Evolutionary conservation across 1,139 yeast genomes (phyloP).

Genomic region (Ogataea hybrid): DNA sequence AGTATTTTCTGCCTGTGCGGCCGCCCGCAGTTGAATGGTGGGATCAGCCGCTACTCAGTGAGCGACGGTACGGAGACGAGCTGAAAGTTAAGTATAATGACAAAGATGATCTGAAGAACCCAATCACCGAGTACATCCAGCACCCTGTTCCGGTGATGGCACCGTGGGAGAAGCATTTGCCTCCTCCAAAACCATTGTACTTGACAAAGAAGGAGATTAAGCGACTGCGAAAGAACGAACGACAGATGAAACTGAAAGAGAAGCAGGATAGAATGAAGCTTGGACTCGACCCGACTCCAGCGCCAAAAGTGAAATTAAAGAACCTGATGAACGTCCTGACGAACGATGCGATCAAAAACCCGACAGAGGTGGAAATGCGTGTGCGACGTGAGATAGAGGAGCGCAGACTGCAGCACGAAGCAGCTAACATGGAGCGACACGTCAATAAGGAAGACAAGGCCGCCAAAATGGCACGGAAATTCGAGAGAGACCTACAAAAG

Average conservation of each 20-base stretch:
- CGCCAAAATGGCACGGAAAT: constrained; percentile 44
- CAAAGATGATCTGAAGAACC: constrained; percentile 42
- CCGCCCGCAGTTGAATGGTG: constrained; percentile 83
- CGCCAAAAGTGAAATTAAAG: constrained; percentile 80
- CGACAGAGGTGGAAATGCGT: constrained; percentile 76
- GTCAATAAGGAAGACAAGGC: constrained; percentile 57
- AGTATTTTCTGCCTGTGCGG: constrained; percentile 39
- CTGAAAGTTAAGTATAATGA: constrained; percentile 23
- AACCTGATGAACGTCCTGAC: constrained; percentile 85
- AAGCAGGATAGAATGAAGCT: constrained; percentile 74
- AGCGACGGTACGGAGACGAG: constrained; percentile 31
- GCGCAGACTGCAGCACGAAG: constrained; percentile 59
- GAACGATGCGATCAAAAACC: constrained; percentile 85
- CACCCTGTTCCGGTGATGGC: constrained; percentile 74
- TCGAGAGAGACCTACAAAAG: constrained; percentile 44
- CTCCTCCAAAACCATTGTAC: constrained; percentile 47
- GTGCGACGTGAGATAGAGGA: constrained; percentile 70
- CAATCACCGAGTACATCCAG: constrained; percentile 64
- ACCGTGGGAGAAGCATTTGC: constrained; percentile 49
- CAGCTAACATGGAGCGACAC: constrained; percentile 60
- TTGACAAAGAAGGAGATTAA: constrained; percentile 79
- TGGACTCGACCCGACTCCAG: constrained; percentile 86
- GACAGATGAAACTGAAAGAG: constrained; percentile 64
- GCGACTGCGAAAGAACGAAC: constrained; percentile 66
- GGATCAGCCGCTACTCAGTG: constrained; percentile 56